phyloP scores from a whole-genome alignment of 176 grass and related monocot species.

The Hyparrhenia diplandra region DNA sequence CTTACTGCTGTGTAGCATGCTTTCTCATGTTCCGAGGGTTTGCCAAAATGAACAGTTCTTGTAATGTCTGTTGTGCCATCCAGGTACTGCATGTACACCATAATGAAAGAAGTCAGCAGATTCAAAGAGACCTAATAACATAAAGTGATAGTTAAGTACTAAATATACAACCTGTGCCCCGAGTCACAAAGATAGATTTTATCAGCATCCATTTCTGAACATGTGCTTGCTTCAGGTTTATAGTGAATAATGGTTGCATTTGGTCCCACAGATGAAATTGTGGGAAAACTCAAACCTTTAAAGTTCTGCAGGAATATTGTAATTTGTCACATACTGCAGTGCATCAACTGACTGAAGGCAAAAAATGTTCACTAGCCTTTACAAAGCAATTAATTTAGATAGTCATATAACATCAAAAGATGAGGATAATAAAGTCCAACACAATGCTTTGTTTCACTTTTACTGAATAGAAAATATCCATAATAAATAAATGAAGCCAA shows the following conservation, averaged over 20 bases:
- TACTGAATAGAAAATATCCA: not conserved
- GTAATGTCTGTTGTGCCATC: slow-evolving; percentile 99
- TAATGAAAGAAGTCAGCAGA: slow-evolving; percentile 20
- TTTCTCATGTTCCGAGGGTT: slow-evolving; percentile 87
- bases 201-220: slow-evolving; percentile 87
- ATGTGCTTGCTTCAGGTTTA: slow-evolving; percentile 68
- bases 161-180: slow-evolving; percentile 71
- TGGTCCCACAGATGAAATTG: slow-evolving; percentile 96
- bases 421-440: not conserved
- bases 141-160: slow-evolving; percentile 10
- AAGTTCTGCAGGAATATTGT: slow-evolving; percentile 67
- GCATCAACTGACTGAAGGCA: not conserved
- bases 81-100: slow-evolving; percentile 58
- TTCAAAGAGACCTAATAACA: slow-evolving; percentile 10
- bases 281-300: slow-evolving; percentile 91
- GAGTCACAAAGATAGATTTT: slow-evolving; percentile 99
- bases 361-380: not conserved
- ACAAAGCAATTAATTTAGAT: not conserved
- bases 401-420: not conserved
- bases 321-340: slow-evolving; percentile 14
- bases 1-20: slow-evolving; percentile 95
- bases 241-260: slow-evolving; percentile 98
- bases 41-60: slow-evolving; percentile 97
- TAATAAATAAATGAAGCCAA: not conserved
- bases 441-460: not conserved